phyloP scores from a whole-genome alignment of 2,329 filamentous ascomycete species.

The Lomentospora prolificans region DNA sequence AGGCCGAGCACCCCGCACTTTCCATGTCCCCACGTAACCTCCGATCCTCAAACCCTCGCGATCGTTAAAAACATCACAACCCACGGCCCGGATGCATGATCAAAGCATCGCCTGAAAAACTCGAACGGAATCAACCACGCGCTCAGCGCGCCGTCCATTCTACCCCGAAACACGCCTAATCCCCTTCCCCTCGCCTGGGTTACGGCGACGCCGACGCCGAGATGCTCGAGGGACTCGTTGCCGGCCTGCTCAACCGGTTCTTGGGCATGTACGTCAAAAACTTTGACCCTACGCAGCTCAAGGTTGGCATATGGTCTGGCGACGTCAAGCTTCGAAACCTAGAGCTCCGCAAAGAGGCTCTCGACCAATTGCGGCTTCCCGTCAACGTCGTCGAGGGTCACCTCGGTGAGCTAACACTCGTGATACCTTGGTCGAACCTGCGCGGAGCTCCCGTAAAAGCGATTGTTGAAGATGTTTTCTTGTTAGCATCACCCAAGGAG shows the following conservation, averaged over 20 bases:
- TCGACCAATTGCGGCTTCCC: constrained; percentile 92
- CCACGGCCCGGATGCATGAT: not conserved
- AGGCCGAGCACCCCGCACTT: not conserved
- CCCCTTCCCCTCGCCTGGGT: constrained; percentile 53
- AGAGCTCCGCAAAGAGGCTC: constrained; percentile 84
- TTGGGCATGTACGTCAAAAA: constrained; percentile 99
- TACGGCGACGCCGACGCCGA: constrained; percentile 50
- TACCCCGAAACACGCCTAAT: no score
- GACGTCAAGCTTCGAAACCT: constrained; percentile 93
- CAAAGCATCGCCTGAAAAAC: not conserved
- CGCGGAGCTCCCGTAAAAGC: constrained; percentile 90
- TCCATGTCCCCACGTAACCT: not conserved
- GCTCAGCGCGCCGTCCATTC: no score
- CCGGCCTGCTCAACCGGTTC: constrained; percentile 96
- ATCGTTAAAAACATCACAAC: not conserved
- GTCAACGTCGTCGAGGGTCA: constrained; percentile 96
- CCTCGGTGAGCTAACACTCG: constrained; percentile 79
- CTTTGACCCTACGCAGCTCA: constrained; percentile 94
- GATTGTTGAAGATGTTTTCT: constrained; percentile 91
- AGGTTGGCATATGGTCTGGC: constrained; percentile 97
- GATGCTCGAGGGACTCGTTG: constrained; percentile 96
- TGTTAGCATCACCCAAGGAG: constrained; percentile 90
- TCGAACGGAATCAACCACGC: no score
- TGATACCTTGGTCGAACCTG: constrained; percentile 96
- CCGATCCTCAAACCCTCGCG: not conserved